phyloP scores from a whole-genome alignment of 2,329 filamentous ascomycete genomes.

The Biscogniauxia marginata region DNA sequence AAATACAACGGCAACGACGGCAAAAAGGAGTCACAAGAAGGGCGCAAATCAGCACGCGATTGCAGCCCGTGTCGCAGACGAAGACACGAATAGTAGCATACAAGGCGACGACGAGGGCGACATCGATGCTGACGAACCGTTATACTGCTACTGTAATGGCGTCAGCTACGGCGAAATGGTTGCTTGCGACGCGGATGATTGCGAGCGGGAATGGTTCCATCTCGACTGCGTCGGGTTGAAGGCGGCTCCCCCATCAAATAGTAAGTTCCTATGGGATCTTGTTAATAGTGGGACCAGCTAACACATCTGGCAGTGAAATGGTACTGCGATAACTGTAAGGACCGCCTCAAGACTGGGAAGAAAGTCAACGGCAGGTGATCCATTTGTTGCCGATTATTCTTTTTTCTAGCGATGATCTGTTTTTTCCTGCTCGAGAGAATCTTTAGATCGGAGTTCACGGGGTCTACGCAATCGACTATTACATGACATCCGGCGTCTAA shows the following conservation, averaged over 20 bases:
- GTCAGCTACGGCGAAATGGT: constrained; percentile 86
- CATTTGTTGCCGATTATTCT: background rate
- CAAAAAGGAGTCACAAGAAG: constrained; percentile 63
- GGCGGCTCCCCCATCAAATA: constrained; percentile 72
- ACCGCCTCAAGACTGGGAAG: constrained; percentile 58
- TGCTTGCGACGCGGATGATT: constrained; percentile 72
- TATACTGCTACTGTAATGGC: constrained; percentile 78
- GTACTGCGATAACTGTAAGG: constrained; percentile 79
- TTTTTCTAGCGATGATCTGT: constrained; percentile 1
- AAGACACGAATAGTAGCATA: constrained; percentile 43
- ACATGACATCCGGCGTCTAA: constrained; percentile 15
- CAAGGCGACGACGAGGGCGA: constrained; percentile 56
- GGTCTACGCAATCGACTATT: constrained; percentile 7
- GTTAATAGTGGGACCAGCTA: constrained; percentile 26
- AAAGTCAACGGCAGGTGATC: constrained; percentile 47
- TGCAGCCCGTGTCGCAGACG: constrained; percentile 39
- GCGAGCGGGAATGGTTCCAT: constrained; percentile 80
- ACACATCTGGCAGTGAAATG: constrained; percentile 63
- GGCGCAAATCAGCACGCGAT: constrained; percentile 39
- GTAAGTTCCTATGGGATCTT: constrained; percentile 47
- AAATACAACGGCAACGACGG: constrained; percentile 32
- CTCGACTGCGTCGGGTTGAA: constrained; percentile 77
- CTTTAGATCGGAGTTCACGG: constrained; percentile 16
- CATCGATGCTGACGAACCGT: constrained; percentile 66
- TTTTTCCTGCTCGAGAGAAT: constrained; percentile 4